These are phyloP conservation scores for Leucoagaricus sp. DNA, from an alignment of 1,284 basidiomycete genomes.

Conservation along the genomic window DNA sequence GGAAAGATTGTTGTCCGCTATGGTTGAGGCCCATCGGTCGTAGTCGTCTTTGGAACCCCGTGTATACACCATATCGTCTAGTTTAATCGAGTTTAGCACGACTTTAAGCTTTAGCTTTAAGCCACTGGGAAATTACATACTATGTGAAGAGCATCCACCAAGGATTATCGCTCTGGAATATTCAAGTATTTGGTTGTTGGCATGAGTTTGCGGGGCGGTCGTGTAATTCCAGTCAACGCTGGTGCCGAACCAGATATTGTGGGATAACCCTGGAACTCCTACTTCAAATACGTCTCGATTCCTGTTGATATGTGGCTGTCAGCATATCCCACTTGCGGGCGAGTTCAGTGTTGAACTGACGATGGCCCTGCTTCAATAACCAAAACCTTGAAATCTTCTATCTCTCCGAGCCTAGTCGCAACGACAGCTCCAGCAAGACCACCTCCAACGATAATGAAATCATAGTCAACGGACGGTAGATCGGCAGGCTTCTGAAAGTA, in stretches of 20 bases:
- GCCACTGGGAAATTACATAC: constrained; percentile 23
- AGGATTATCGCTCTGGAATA: constrained; percentile 24
- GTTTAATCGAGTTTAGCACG: neutral
- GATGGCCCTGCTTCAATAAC: constrained; percentile 27
- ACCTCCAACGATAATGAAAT: constrained; percentile 17
- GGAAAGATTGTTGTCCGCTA: neutral
- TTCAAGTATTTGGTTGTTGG: constrained; percentile 12
- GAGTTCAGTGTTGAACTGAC: constrained; percentile 16
- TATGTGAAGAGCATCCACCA: constrained; percentile 30
- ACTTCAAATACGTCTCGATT: constrained; percentile 19
- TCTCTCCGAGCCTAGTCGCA: constrained; percentile 23
- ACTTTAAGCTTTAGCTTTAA: too few relatives aligned
- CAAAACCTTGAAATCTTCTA: constrained; percentile 16
- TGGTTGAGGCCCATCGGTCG: constrained; percentile 1
- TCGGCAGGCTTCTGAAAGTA: constrained; percentile 1
- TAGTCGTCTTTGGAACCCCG: constrained; percentile 13
- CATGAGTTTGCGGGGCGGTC: constrained; percentile 18
- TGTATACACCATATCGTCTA: constrained; percentile 15
- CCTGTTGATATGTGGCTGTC: constrained; percentile 1
- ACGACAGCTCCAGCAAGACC: constrained; percentile 24
- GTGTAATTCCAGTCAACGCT: constrained; percentile 22
- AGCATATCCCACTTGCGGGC: neutral
- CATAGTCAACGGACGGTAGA: constrained; percentile 4
- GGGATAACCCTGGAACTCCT: constrained; percentile 14
- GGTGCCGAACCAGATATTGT: constrained; percentile 1